Evolutionary conservation across 2,329 filamentous ascomycete species (phyloP), one percentile per base, ranked within the genome.

Genomic region (Xylaria arbuscula): DNA sequence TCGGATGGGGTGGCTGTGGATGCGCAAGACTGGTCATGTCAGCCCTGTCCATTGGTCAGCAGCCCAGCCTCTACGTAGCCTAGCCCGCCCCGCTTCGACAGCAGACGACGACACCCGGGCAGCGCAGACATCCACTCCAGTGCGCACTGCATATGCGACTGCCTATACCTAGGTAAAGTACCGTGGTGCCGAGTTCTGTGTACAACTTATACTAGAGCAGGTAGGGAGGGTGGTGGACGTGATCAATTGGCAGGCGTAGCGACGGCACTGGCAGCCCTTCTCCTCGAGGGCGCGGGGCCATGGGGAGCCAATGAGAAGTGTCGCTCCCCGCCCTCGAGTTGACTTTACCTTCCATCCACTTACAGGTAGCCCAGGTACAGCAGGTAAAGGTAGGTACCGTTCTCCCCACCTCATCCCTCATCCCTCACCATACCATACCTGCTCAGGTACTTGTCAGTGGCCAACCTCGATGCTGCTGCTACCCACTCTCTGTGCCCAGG

Each of bases 41-140:
- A 68, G 66, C 66, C 66, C 67, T 67, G 67, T 62, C 55, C 62
- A 70, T 70, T 70, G 68, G 68, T 65, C 58, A 63, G 65, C 61
- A 62, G 58, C 64, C 51, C 40, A 63, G 58, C 60, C 64, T 50
- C 64, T 50, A 64, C 58, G 58, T 59, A 71, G 63, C 66, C 69
- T 70, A 69, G 69, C 56, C 54, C 40, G 66, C 66, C 69, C 69
- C 69, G 68, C 68, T 66, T 63, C 50, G 40, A 64, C 58, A 70
- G 42, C 61, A 62, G 36, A 11, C 38, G 58, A 51, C n/a, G 56
- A 13, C 55, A 55, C 32, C 55, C 38, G 54, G 32, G 48, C 58
- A 53, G 48, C 47, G 11, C 45, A 62, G 19, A 53, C 32, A 32
- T 42, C 11, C 36, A 60, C 28, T 50, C 17, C 24, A 48, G 10